A percentile compares a stretch with the other conserved stretches of the same genome.
These are phyloP conservation scores for Pittosporum tobira DNA, from an alignment of 129 eudicot genomes.

Conservation along the genomic window DNA sequence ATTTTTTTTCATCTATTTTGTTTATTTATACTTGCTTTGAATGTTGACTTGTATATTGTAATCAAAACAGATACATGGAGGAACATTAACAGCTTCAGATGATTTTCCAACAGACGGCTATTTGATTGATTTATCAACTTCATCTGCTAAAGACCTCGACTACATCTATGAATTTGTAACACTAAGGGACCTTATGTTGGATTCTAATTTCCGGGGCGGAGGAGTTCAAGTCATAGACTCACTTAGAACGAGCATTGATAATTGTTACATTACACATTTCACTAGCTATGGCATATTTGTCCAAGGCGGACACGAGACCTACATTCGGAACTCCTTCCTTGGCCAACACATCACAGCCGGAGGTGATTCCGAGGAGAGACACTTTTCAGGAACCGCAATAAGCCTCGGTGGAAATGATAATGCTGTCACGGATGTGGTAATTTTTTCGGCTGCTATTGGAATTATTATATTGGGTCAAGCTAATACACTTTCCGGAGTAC, in stretches of 20 bases:
- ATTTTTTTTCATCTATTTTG: too few relatives aligned
- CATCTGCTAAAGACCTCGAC: constrained; percentile 12
- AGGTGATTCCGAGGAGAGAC: constrained; percentile 42
- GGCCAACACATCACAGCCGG: constrained; percentile 93
- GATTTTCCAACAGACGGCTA: constrained; percentile 51
- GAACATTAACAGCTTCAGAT: constrained; percentile 64
- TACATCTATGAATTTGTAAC: constrained; percentile 65
- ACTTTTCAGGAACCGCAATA: constrained; percentile 72
- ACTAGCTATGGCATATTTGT: constrained; percentile 59
- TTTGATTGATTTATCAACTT: constrained; percentile 55
- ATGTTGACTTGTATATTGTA: not conserved
- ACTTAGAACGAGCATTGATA: constrained; percentile 65
- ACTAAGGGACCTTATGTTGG: constrained; percentile 56
- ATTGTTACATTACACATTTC: constrained; percentile 75
- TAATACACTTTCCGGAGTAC: constrained; percentile 66
- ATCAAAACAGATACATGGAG: constrained; percentile 64
- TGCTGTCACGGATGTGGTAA: constrained; percentile 63
- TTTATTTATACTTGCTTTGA: not conserved
- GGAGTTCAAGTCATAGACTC: constrained; percentile 58
- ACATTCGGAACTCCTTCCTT: constrained; percentile 53
- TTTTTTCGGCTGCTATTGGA: constrained; percentile 72
- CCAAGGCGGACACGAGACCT: constrained; percentile 82
- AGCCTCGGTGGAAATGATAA: constrained; percentile 67
- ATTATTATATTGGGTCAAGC: constrained; percentile 71
- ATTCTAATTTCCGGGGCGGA: constrained; percentile 69